Conservation (phyloP, 176 grass and related monocot species). For the Aegilops longissima region DNA sequence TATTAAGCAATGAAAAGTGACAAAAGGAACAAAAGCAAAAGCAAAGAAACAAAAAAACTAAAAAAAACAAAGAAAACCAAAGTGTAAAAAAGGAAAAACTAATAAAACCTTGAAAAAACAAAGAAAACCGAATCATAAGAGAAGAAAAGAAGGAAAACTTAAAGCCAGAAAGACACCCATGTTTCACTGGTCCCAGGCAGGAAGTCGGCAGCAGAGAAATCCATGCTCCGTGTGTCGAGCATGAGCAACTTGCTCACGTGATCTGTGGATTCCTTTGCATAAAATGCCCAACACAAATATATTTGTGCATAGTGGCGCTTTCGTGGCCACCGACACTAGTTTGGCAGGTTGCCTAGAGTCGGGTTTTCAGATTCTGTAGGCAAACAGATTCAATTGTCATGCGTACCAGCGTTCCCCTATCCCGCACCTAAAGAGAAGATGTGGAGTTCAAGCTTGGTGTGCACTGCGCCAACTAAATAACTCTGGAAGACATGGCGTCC, state of each 20-base stretch:
- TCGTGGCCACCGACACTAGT: background rate
- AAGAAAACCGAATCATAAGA: no score
- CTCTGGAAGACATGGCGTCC: background rate
- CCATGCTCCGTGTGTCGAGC: background rate
- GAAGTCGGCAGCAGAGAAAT: background rate
- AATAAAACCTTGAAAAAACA: no score
- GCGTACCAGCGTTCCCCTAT: background rate
- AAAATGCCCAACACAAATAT: constrained; percentile 10
- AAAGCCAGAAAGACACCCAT: background rate
- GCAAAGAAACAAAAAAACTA: no score
- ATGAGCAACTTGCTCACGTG: background rate
- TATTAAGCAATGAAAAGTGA: no score
- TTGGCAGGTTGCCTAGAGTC: background rate
- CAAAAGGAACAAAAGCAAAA: no score
- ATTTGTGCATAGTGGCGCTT: background rate
- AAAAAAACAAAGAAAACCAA: no score
- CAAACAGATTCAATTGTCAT: background rate
- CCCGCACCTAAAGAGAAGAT: background rate
- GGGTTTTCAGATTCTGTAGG: background rate
- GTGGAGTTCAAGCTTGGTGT: background rate
- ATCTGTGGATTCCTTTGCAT: no score
- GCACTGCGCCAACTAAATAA: background rate
- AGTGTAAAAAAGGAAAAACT: no score
- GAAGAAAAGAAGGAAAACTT: no score
- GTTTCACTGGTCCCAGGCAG: background rate